Conservation (phyloP, 2,329 filamentous ascomycete genomes). For the Phaeosphaeriaceae sp. region DNA sequence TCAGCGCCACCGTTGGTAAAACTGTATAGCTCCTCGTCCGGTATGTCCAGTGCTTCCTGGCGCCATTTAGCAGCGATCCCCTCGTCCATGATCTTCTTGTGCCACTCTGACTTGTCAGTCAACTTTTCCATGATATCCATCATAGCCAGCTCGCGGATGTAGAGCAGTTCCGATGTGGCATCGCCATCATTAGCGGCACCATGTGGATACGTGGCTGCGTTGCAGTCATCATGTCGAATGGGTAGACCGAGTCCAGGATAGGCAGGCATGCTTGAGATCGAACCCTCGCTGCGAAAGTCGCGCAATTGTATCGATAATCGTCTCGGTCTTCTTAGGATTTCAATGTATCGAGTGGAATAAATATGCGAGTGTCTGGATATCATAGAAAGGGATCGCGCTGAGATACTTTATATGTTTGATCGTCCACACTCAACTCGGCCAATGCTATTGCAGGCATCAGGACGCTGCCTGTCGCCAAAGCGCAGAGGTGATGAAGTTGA, state of each 20-base stretch:
- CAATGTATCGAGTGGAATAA: neutral
- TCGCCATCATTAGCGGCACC: constrained; percentile 5
- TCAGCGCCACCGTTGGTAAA: constrained; percentile 7
- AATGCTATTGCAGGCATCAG: neutral
- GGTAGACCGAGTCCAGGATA: constrained; percentile 31
- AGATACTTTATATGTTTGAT: neutral
- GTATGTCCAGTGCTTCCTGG: constrained; percentile 28
- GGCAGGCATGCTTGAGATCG: neutral
- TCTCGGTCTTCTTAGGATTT: neutral
- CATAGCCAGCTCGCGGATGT: constrained; percentile 51
- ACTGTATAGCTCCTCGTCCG: constrained; percentile 19
- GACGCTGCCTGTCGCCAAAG: neutral
- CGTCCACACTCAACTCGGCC: neutral
- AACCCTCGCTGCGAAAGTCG: neutral
- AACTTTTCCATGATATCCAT: constrained; percentile 49
- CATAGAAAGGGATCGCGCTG: neutral
- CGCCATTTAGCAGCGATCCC: constrained; percentile 33
- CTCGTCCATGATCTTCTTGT: constrained; percentile 49
- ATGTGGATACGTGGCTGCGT: constrained; percentile 14
- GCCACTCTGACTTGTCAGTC: constrained; percentile 53
- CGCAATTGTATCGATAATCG: neutral
- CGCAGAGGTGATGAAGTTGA: neutral
- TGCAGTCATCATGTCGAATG: constrained; percentile 7
- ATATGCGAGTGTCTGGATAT: neutral
- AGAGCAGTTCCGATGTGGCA: constrained; percentile 21